phyloP scores from a whole-genome alignment of 2,329 filamentous ascomycete species.

The Cadophora sp. region DNA sequence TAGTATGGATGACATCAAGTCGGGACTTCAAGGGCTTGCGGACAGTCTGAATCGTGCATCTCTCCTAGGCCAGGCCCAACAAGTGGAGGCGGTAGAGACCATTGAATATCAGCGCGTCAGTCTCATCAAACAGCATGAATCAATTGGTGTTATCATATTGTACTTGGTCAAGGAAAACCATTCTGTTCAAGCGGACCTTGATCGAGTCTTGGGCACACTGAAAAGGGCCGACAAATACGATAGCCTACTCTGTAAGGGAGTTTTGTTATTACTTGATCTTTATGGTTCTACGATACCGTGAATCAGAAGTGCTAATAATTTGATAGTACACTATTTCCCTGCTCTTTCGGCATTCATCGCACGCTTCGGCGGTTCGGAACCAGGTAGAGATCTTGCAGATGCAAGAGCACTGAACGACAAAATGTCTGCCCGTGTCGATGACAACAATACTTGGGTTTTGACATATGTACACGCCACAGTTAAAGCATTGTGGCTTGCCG shows the following conservation, averaged over 20 bases:
- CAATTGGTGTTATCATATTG: slow-evolving; percentile 79
- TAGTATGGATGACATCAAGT: slow-evolving; percentile 78
- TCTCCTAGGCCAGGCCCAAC: slow-evolving; percentile 71
- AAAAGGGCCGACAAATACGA: slow-evolving; percentile 81
- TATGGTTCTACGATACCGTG: neutral
- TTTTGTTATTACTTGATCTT: slow-evolving; percentile 8
- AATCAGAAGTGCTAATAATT: slow-evolving; percentile 5
- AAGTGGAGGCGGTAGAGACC: slow-evolving; percentile 73
- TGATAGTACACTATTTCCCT: slow-evolving; percentile 79
- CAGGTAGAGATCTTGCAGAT: slow-evolving; percentile 69
- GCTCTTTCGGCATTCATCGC: slow-evolving; percentile 78
- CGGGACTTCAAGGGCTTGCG: slow-evolving; percentile 75
- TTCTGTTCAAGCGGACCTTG: slow-evolving; percentile 74
- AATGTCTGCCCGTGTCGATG: slow-evolving; percentile 71
- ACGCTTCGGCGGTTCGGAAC: slow-evolving; percentile 79
- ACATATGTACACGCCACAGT: slow-evolving; percentile 80
- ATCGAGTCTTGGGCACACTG: slow-evolving; percentile 70
- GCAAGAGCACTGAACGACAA: slow-evolving; percentile 73
- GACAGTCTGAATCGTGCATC: slow-evolving; percentile 79
- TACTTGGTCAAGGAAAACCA: slow-evolving; percentile 80
- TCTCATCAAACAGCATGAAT: slow-evolving; percentile 88
- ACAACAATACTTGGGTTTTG: slow-evolving; percentile 70
- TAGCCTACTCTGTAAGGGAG: slow-evolving; percentile 56
- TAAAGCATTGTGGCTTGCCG: slow-evolving; percentile 85
- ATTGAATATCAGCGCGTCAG: slow-evolving; percentile 82